These are phyloP conservation scores for Chionographis japonica DNA, from an alignment of 106 monocot genomes.

Conservation along the genomic window DNA sequence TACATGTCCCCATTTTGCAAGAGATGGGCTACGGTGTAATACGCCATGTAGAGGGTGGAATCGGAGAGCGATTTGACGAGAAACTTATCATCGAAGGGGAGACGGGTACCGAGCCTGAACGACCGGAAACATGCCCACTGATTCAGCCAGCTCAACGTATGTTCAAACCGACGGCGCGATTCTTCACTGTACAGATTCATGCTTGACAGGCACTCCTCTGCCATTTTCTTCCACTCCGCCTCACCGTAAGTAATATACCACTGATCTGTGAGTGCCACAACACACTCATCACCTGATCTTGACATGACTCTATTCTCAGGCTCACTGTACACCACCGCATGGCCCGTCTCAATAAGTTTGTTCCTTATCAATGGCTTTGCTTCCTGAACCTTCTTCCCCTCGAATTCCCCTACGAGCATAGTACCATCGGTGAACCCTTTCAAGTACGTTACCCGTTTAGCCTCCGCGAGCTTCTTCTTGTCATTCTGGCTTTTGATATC, in stretches of 20 bases:
- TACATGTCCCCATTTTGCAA: constrained; percentile 82
- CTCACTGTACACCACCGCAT: constrained; percentile 82
- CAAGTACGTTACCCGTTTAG: constrained; percentile 78
- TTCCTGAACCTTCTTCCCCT: constrained; percentile 75
- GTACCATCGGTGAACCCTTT: constrained; percentile 89
- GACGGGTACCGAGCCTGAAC: constrained; percentile 82
- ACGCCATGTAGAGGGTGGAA: constrained; percentile 97
- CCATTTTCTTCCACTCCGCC: constrained; percentile 62
- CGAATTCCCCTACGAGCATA: no score
- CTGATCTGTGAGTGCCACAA: constrained; percentile 90
- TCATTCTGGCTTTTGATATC: constrained; percentile 94
- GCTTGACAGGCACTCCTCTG: constrained; percentile 55
- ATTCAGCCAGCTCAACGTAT: constrained; percentile 81
- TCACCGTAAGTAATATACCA: constrained; percentile 96
- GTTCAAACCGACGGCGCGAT: constrained; percentile 70
- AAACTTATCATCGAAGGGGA: constrained; percentile 91
- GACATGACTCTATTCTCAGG: constrained; percentile 90
- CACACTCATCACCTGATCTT: constrained; percentile 89
- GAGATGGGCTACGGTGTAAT: constrained; percentile 79
- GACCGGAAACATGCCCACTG: constrained; percentile 88
- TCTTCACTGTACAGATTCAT: constrained; percentile 79
- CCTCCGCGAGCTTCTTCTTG: constrained; percentile 87
- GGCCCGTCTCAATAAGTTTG: constrained; percentile 52
- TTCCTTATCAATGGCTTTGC: constrained; percentile 71
- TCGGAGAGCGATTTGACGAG: constrained; percentile 92